Conservation (phyloP, 2,329 filamentous ascomycete species). For the Diaporthe sp. region DNA sequence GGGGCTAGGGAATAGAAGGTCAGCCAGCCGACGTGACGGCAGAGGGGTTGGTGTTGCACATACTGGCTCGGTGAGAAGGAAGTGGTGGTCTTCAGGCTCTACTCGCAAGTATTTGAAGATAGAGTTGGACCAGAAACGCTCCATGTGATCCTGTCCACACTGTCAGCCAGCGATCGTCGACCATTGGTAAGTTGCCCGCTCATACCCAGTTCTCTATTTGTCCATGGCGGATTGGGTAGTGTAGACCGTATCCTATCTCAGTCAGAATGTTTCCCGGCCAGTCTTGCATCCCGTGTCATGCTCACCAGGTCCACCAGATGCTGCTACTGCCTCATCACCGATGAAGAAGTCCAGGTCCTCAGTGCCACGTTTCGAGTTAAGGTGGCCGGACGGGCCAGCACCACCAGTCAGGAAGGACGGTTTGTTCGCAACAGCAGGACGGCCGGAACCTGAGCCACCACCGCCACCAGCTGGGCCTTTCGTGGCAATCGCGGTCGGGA, state of each 20-base stretch:
- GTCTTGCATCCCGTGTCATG: conserved; percentile 32
- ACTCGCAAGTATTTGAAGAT: conserved; percentile 99
- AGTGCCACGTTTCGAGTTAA: conserved; percentile 93
- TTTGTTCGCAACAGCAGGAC: conserved; percentile 92
- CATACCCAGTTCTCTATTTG: conserved; percentile 99
- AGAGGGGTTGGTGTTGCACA: conserved; percentile 47
- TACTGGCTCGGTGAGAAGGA: conserved; percentile 96
- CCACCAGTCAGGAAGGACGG: conserved; percentile 95
- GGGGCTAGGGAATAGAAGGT: conserved; percentile 69
- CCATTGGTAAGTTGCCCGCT: neutral
- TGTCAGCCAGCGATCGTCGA: conserved; percentile 45
- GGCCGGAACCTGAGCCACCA: conserved; percentile 84
- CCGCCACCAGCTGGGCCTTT: conserved; percentile 81
- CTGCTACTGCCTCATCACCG: conserved; percentile 92
- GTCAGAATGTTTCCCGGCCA: conserved; percentile 37
- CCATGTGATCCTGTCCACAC: conserved; percentile 87
- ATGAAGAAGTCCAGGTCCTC: conserved; percentile 99
- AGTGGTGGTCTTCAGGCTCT: conserved; percentile 98
- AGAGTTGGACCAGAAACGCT: conserved; percentile 99
- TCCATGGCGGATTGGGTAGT: conserved; percentile 97
- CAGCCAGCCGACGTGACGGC: neutral
- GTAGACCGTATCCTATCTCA: conserved; percentile 84
- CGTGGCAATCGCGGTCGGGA: conserved; percentile 97
- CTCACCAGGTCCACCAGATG: conserved; percentile 83
- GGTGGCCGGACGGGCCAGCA: conserved; percentile 83